A percentile compares a stretch with the other conserved stretches of the same genome.
phyloP scores from a whole-genome alignment of 345 rosid species.

The Populus davidiana region DNA sequence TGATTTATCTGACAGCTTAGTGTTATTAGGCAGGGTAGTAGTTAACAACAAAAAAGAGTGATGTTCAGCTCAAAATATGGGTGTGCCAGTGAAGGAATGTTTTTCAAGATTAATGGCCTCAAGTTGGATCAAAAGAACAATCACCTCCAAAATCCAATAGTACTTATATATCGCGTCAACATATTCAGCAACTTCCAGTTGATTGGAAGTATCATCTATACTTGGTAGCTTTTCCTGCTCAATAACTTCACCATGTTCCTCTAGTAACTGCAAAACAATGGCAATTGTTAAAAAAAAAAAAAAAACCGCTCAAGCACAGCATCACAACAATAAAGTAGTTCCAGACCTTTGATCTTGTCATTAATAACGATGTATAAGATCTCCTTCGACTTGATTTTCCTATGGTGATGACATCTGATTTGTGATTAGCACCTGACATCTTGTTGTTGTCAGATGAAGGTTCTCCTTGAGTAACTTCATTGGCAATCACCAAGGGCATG shows the following conservation, averaged over 20 bases:
- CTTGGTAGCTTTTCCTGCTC: conserved; percentile 50
- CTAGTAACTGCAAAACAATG: conserved; percentile 50
- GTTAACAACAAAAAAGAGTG: too few species aligned
- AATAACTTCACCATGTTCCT: conserved; percentile 40
- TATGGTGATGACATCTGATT: conserved; percentile 30
- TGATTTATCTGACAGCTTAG: too few species aligned
- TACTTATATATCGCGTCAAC: conserved; percentile 88
- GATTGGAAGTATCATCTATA: conserved; percentile 74
- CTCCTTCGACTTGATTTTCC: conserved; percentile 71
- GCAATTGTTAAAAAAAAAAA: conserved; percentile 17
- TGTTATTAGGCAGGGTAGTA: too few species aligned
- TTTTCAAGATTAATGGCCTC: too few species aligned
- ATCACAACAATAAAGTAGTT: conserved; percentile 7
- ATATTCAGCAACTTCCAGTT: conserved; percentile 92
- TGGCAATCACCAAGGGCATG: conserved; percentile 28
- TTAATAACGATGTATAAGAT: conserved; percentile 77
- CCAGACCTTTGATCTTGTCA: conserved; percentile 73
- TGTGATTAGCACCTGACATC: conserved; percentile 22
- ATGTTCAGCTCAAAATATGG: too few species aligned
- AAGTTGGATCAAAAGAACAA: conserved; percentile 1
- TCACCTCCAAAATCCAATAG: conserved; percentile 89
- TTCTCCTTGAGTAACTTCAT: conserved; percentile 36
- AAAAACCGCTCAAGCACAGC: not conserved
- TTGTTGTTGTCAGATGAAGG: conserved; percentile 30
- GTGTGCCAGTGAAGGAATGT: too few species aligned